Evolutionary conservation across 2,329 filamentous ascomycete genomes (phyloP).

Genomic region (Aspergillus fischeri): DNA sequence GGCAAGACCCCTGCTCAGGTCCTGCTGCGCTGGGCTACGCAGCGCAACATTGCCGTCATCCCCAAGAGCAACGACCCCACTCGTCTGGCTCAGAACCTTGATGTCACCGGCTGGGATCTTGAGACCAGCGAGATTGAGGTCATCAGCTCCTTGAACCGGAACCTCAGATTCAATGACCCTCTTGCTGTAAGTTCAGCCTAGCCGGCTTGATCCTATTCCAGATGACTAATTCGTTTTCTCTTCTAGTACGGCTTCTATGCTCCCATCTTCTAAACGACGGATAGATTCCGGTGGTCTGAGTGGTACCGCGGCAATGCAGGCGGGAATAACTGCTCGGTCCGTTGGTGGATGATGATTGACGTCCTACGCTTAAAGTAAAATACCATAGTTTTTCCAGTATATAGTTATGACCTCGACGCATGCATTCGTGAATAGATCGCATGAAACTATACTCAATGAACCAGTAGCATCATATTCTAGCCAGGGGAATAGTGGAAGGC

Average conservation of each 20-base stretch:
- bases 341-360: conserved; percentile 2
- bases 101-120: conserved; percentile 63
- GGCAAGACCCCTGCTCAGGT: conserved; percentile 74
- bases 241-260: conserved; percentile 46
- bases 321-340: background rate
- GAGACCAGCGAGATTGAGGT: conserved; percentile 61
- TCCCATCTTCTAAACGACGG: conserved; percentile 48
- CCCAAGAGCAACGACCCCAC: conserved; percentile 14
- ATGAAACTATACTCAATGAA: background rate
- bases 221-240: conserved; percentile 6
- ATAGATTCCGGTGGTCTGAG: background rate
- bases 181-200: conserved; percentile 54
- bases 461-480: background rate
- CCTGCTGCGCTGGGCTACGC: conserved; percentile 81
- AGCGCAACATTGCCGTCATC: conserved; percentile 62
- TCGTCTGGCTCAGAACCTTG: conserved; percentile 61
- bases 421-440: background rate
- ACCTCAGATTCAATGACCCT: conserved; percentile 74
- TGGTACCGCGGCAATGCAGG: background rate
- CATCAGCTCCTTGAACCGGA: conserved; percentile 62
- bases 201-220: background rate
- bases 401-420: background rate
- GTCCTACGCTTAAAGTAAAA: background rate
- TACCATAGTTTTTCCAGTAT: background rate
- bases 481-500: background rate